Evolutionary conservation across 2,329 filamentous ascomycete species (phyloP).

Genomic region (Beauveria pseudobassiana): DNA sequence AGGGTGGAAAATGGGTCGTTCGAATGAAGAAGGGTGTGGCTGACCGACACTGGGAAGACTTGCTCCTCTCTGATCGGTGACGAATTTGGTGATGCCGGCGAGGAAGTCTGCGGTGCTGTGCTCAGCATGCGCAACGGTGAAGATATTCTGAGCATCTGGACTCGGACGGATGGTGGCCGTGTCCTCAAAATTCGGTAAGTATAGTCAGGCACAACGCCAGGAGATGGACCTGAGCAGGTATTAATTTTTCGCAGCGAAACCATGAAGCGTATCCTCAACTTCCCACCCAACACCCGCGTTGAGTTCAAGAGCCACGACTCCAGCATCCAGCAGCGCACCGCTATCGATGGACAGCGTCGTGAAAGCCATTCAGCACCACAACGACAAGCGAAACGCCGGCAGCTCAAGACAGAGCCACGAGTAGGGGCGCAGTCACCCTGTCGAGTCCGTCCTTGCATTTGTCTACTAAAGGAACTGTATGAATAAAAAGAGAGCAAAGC

Average conservation of each 20-base stretch:
- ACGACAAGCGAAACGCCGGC: constrained; percentile 30
- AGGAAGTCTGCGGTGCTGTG: constrained; percentile 92
- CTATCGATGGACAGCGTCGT: constrained; percentile 84
- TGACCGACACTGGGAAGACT: constrained; percentile 94
- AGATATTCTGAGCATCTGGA: constrained; percentile 97
- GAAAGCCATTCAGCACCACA: constrained; percentile 55
- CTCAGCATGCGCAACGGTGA: constrained; percentile 91
- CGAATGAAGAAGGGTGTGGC: constrained; percentile 94
- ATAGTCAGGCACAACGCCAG: not conserved
- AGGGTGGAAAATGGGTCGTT: constrained; percentile 95
- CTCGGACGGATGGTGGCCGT: constrained; percentile 81
- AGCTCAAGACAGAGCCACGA: constrained; percentile 27
- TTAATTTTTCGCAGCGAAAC: constrained; percentile 58
- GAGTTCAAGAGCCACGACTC: constrained; percentile 96
- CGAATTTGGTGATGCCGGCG: constrained; percentile 84
- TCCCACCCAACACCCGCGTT: constrained; percentile 82
- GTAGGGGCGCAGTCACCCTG: constrained; percentile 14
- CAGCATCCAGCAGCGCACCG: constrained; percentile 84
- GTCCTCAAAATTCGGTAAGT: constrained; percentile 92
- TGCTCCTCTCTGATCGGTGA: constrained; percentile 84
- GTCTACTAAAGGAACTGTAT: constrained; percentile 10
- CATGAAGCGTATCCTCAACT: constrained; percentile 81
- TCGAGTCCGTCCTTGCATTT: not conserved
- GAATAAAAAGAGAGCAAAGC: not conserved
- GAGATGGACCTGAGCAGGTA: not conserved